phyloP scores from a whole-genome alignment of 2,329 filamentous ascomycete genomes.

The Stagonosporopsis chrysanthemi region DNA sequence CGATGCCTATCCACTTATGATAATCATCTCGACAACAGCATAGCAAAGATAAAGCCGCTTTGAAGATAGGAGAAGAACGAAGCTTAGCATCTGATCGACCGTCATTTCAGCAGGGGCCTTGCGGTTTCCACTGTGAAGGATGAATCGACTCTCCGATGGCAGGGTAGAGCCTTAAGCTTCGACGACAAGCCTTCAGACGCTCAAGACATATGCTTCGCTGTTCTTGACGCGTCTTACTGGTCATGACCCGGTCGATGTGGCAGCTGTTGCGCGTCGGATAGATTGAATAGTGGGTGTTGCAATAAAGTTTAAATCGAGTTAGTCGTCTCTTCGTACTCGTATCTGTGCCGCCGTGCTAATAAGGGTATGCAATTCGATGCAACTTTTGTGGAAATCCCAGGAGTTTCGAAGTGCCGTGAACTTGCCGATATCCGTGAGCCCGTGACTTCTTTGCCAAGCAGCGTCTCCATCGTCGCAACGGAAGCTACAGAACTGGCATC shows the following conservation, averaged over 20 bases:
- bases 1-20: background rate
- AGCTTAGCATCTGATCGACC: background rate
- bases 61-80: background rate
- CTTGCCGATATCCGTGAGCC: background rate
- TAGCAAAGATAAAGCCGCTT: background rate
- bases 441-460: background rate
- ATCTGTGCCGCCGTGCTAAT: background rate
- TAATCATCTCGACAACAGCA: background rate
- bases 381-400: background rate
- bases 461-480: background rate
- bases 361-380: background rate
- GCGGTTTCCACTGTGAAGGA: background rate
- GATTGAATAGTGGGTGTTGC: too few relatives aligned
- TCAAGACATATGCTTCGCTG: background rate
- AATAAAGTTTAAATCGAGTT: too few relatives aligned
- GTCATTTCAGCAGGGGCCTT: background rate
- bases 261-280: too few relatives aligned
- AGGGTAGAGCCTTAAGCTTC: background rate
- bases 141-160: background rate
- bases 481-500: background rate
- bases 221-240: background rate
- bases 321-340: background rate
- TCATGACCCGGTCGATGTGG: background rate
- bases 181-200: background rate
- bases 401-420: background rate